Conservation (phyloP, 768 basidiomycete genomes). For the Boletus patriciae region DNA sequence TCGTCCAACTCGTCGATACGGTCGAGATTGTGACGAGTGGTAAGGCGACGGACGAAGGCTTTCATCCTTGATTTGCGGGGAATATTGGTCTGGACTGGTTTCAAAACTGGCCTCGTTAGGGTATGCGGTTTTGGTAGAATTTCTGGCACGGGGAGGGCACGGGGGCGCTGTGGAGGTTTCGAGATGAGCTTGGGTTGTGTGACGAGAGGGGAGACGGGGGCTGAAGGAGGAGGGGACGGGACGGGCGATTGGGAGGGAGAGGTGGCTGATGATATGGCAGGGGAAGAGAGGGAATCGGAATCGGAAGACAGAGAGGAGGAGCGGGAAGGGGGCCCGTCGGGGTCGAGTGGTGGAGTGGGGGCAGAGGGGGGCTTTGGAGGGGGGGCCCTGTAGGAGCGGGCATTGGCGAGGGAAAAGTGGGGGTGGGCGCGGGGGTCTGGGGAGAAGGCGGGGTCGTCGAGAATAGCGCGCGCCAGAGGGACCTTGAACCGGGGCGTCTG, state of each 20-base stretch:
- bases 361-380: conserved; percentile 10
- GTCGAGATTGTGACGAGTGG: conserved; percentile 46
- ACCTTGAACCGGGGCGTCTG: not conserved
- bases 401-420: conserved; percentile 28
- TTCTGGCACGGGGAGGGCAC: not conserved
- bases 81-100: not conserved
- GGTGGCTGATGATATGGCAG: conserved; percentile 13
- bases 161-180: not conserved
- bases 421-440: conserved; percentile 54
- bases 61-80: conserved; percentile 25
- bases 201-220: not conserved
- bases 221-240: not conserved
- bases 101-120: not conserved
- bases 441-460: conserved; percentile 61
- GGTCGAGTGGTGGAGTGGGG: not conserved
- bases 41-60: conserved; percentile 28
- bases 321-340: not conserved
- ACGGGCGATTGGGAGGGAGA: too few species aligned
- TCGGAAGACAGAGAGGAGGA: not conserved
- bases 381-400: conserved; percentile 20
- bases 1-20: conserved; percentile 79
- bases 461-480: conserved; percentile 22
- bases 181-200: not conserved
- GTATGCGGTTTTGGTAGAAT: not conserved
- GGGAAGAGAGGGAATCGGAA: conserved; percentile 4